Base-by-base conservation (phyloP, 495 filamentous ascomycete genomes). In the Penicillium diatomitis region DNA sequence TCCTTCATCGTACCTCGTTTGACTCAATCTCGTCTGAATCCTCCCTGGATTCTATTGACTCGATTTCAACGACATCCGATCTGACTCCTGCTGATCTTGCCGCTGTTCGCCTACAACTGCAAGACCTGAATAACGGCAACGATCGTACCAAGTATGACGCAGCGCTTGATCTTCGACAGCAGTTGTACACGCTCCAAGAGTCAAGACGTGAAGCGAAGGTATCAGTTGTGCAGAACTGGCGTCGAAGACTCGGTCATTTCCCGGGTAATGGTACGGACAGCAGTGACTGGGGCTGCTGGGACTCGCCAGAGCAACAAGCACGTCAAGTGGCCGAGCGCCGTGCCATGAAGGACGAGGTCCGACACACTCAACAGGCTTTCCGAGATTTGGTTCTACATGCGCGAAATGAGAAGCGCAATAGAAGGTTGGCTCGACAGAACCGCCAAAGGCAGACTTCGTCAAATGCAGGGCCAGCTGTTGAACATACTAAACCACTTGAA, bases 41-140 rank as follows among this genome's bases (percentile, higher is more conserved):
- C 4, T 72, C 71, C 0, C 51, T 72, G 6, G 65, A 65, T 43
- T 74, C 71, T 2, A 67, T 74, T 38, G 66, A 72, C 34, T 65
- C 69, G 11, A 43, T 72, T 6, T 69, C 67, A 11, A 70, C 69
- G 8, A 67, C 66, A 3, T 72, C 69, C 6, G 69, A 72, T 7
- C 61, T 74, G 30, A 60, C 55, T 44, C 56, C 66, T 7, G 66
- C 69, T 4, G 71, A 74, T 44, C 64, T 72, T 27, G 64, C 68
- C 36, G 65, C 62, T 5, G 56, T 71, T 12, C 69, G 71, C 41
- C 54, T 61, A 8, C 71, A 74, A 40, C 58, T 74, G 9, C 55
- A 67, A 6, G 62, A 64, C 7, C 50, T 74, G 1, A 51, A 71
- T 33, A 62, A 67, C 34, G 57, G 67, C 9, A 69, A 74, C 39